Base-by-base conservation (phyloP, 179 eudicot genomes). In the Pouteria campechiana region DNA sequence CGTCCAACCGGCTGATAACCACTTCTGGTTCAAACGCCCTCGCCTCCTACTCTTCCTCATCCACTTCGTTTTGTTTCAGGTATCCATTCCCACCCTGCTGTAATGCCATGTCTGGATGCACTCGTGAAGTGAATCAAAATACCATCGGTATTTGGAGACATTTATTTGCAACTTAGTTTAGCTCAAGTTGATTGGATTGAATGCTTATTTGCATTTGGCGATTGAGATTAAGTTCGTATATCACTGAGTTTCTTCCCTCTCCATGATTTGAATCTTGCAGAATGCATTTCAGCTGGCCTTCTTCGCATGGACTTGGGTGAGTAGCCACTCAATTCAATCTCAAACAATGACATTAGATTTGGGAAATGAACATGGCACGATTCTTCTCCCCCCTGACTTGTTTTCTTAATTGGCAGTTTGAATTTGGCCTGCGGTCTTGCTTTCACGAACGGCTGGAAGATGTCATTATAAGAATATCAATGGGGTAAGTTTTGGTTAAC, bases 261-360 rank as follows among this genome's bases (percentile, higher is more conserved):
- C 9, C 20, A 17, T 29, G 14, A 6, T 15, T 36, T 36, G 15
- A 4, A 7, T 14, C 38, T 44, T 17, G 25, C 55, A 71, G 73
- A 71, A 66, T 50, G 77, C 77, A 34, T 71, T 71, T 42, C 77
- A 71, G 41, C 37, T 74, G 2, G 81, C 81, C 30, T 74, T 69
- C 60, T 69, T 70, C 32, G 56, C 34, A 17, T 74, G 65, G 70
- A 41, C 63, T 30, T 63, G 68, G 81, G 76, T 74, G 60, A 58
- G 63, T 23, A 41, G 16, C 15, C 19, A 4, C 8, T 0, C 12
- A 2, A 19, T n/a, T n/a, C 25, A 7, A 3, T 35, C 14, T 16
- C 13, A 2, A 13, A 31, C 17, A 3, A 20, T 12, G 4, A 17
- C 5, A 8, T 17, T 30, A 9, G 13, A 20, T 12, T 25, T 28